Evolutionary conservation across 2,329 filamentous ascomycete species (phyloP).

Genomic region (Penicillium sp.): DNA sequence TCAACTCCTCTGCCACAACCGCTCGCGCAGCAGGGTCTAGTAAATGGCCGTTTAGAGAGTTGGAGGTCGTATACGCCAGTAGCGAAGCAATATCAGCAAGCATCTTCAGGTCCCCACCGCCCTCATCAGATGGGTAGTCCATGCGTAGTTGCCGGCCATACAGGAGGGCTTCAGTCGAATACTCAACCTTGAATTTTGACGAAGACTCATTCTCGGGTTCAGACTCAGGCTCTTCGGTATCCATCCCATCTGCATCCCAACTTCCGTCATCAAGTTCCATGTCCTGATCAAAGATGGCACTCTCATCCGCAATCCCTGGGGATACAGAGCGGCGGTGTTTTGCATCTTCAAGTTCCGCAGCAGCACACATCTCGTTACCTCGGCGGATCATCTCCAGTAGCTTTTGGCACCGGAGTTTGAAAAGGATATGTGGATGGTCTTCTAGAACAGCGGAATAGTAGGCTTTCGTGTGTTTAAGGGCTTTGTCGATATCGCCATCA

Average conservation of each 20-base stretch:
- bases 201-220: slow-evolving; percentile 21
- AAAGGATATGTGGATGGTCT: slow-evolving; percentile 81
- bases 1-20: slow-evolving; percentile 86
- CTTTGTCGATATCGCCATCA: slow-evolving; percentile 87
- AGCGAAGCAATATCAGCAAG: slow-evolving; percentile 85
- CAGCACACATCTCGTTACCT: slow-evolving; percentile 62
- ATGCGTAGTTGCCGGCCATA: slow-evolving; percentile 78
- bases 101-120: slow-evolving; percentile 69
- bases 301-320: slow-evolving; percentile 45
- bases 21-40: slow-evolving; percentile 74
- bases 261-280: slow-evolving; percentile 57
- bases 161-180: slow-evolving; percentile 66
- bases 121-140: slow-evolving; percentile 73
- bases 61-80: slow-evolving; percentile 81
- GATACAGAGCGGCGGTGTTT: slow-evolving; percentile 41
- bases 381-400: slow-evolving; percentile 92
- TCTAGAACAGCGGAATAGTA: slow-evolving; percentile 80
- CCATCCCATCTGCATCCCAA: slow-evolving; percentile 53
- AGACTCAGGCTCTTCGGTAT: slow-evolving; percentile 51
- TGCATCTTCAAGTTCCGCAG: slow-evolving; percentile 16
- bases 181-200: slow-evolving; percentile 49
- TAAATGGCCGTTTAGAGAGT: slow-evolving; percentile 74
- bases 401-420: slow-evolving; percentile 83
- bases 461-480: slow-evolving; percentile 75
- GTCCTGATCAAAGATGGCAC: slow-evolving; percentile 51